Evolutionary conservation across 1,139 yeast genomes (phyloP).

Genomic region (Saccharomyces hybrid): DNA sequence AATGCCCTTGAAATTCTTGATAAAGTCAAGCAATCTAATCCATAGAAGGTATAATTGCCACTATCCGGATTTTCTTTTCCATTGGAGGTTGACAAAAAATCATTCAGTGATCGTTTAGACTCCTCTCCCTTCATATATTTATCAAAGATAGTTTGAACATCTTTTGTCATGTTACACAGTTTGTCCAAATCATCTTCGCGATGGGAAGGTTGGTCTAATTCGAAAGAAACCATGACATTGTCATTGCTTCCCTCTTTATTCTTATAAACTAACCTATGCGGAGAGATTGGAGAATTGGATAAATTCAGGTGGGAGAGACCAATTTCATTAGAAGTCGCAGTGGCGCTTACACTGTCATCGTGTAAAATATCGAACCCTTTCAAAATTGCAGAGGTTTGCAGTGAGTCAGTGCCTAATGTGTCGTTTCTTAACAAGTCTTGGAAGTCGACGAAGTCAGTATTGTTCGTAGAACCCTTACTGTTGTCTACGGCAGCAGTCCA

Average conservation of each 20-base stretch:
- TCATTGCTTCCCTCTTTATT: neutral
- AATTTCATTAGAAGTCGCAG: neutral
- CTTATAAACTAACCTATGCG: neutral
- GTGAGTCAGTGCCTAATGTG: neutral
- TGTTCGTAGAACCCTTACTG: neutral
- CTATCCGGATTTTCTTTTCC: constrained; percentile 18
- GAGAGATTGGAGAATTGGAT: neutral
- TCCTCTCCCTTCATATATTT: constrained; percentile 4
- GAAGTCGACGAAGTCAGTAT: neutral
- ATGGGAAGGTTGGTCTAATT: neutral
- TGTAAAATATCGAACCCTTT: neutral
- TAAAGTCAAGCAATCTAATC: constrained; percentile 20
- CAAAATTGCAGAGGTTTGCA: neutral
- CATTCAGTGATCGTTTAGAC: neutral
- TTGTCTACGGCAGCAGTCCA: neutral
- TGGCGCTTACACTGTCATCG: neutral
- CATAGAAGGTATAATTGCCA: constrained; percentile 33
- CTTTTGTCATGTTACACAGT: constrained; percentile 2
- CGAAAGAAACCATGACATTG: neutral
- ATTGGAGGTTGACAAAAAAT: constrained; percentile 5
- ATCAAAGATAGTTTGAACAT: constrained; percentile 5
- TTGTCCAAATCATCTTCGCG: constrained; percentile 1
- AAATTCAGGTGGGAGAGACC: neutral
- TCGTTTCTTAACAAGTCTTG: neutral
- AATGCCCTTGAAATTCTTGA: constrained; percentile 22